Percentiles rank a stretch among this genome's conserved stretches.
These are phyloP conservation scores for Pilobolus umbonatus DNA, from an alignment of 192 early-diverging fungal species.

Conservation along the genomic window DNA sequence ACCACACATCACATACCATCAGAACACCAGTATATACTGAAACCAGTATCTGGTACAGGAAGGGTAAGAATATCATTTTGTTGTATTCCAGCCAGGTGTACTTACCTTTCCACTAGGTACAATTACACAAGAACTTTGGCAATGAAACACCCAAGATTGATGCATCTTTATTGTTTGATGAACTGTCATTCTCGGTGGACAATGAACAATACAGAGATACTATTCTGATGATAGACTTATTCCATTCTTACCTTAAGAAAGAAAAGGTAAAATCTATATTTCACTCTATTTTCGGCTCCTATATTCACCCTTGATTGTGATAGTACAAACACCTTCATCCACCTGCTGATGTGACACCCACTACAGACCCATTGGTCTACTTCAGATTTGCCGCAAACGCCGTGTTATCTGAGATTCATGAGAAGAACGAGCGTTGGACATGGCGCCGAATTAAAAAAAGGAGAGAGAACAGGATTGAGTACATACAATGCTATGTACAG, in stretches of 20 bases:
- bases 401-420: slow-evolving; percentile 84
- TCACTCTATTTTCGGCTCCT: background rate
- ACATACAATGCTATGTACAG: slow-evolving; percentile 73
- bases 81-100: background rate
- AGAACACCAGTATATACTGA: slow-evolving; percentile 80
- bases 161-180: slow-evolving; percentile 80
- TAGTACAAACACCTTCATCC: slow-evolving; percentile 85
- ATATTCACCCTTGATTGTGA: slow-evolving; percentile 1
- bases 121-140: slow-evolving; percentile 67
- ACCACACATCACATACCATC: slow-evolving; percentile 50
- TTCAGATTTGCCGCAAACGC: slow-evolving; percentile 71
- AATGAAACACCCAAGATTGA: slow-evolving; percentile 50
- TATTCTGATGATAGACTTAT: slow-evolving; percentile 73
- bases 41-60: slow-evolving; percentile 88
- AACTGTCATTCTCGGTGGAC: slow-evolving; percentile 86
- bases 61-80: slow-evolving; percentile 38
- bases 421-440: slow-evolving; percentile 75
- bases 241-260: slow-evolving; percentile 75
- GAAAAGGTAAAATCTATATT: slow-evolving; percentile 53
- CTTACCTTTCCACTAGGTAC: slow-evolving; percentile 40
- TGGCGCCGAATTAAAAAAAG: slow-evolving; percentile 81
- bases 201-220: slow-evolving; percentile 85
- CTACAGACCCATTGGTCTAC: slow-evolving; percentile 80
- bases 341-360: slow-evolving; percentile 74
- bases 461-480: slow-evolving; percentile 70